Conservation (phyloP, 2,329 filamentous ascomycete species). For the Aspergillus hiratsukae region DNA sequence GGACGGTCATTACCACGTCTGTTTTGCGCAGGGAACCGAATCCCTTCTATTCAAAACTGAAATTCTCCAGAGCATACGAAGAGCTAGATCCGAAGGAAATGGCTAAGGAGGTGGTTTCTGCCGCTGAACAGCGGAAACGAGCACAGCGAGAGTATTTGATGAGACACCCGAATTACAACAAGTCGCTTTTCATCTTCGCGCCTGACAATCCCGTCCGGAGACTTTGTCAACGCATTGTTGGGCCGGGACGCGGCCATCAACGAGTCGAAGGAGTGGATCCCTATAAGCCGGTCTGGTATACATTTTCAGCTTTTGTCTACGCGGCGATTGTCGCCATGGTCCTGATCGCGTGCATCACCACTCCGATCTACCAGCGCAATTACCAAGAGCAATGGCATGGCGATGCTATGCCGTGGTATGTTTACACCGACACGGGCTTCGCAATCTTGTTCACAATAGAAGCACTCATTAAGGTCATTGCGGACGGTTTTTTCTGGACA, state of each 20-base stretch:
- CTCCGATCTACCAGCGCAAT: constrained; percentile 90
- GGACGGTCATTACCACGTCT: constrained; percentile 55
- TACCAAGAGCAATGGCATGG: constrained; percentile 63
- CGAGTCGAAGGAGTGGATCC: constrained; percentile 87
- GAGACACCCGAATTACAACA: constrained; percentile 87
- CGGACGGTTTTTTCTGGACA: constrained; percentile 93
- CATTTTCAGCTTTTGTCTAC: constrained; percentile 91
- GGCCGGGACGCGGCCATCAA: constrained; percentile 79
- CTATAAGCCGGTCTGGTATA: constrained; percentile 85
- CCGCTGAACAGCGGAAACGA: constrained; percentile 74
- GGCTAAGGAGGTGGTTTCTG: constrained; percentile 84
- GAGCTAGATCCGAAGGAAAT: constrained; percentile 78
- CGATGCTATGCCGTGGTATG: constrained; percentile 63
- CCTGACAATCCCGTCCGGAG: constrained; percentile 73
- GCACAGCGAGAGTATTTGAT: constrained; percentile 87
- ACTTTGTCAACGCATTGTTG: constrained; percentile 83
- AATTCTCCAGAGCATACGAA: constrained; percentile 66
- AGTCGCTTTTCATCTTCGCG: constrained; percentile 79
- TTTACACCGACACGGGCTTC: constrained; percentile 89
- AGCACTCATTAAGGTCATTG: constrained; percentile 85
- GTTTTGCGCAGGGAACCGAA: constrained; percentile 73
- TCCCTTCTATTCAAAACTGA: constrained; percentile 85
- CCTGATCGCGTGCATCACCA: constrained; percentile 89
- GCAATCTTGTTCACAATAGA: constrained; percentile 81
- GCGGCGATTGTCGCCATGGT: constrained; percentile 96